Percentiles rank a stretch among this genome's conserved stretches.
Evolutionary conservation across 768 basidiomycete species (phyloP).

Genomic region (Leccinum ochraceum): DNA sequence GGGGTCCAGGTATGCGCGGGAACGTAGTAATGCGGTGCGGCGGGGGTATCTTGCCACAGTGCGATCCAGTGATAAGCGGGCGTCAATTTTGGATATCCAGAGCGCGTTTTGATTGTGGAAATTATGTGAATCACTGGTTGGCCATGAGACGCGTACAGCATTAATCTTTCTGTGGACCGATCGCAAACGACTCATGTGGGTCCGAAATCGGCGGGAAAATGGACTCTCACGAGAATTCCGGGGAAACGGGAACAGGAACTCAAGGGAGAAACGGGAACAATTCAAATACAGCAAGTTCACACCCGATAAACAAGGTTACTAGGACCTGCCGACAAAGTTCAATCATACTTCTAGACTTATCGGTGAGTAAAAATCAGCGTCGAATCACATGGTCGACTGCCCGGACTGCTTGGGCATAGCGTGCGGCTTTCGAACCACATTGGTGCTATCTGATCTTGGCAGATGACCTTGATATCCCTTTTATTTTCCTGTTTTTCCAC

Average conservation of each 20-base stretch:
- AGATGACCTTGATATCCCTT: neutral
- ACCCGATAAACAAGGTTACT: neutral
- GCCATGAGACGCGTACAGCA: too few relatives aligned
- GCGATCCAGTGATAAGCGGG: too few relatives aligned
- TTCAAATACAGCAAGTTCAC: neutral
- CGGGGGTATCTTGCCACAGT: too few relatives aligned
- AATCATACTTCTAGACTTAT: conserved; percentile 4
- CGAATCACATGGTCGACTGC: neutral
- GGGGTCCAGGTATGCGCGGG: too few relatives aligned
- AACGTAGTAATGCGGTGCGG: too few relatives aligned
- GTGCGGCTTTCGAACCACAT: neutral
- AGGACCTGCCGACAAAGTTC: neutral
- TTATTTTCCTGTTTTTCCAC: neutral
- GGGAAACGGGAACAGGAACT: neutral
- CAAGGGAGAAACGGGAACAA: neutral
- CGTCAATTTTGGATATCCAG: too few relatives aligned
- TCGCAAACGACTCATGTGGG: neutral
- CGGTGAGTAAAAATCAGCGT: conserved; percentile 8
- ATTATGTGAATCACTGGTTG: too few relatives aligned
- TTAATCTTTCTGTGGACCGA: neutral
- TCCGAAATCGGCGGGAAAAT: neutral
- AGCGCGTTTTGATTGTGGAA: too few relatives aligned
- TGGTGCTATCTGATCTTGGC: neutral
- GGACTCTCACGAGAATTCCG: neutral
- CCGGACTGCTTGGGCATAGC: neutral